A percentile compares a stretch with the other conserved stretches of the same genome.
Conservation (phyloP, 2,329 filamentous ascomycete species). For the Aureobasidium sp. region DNA sequence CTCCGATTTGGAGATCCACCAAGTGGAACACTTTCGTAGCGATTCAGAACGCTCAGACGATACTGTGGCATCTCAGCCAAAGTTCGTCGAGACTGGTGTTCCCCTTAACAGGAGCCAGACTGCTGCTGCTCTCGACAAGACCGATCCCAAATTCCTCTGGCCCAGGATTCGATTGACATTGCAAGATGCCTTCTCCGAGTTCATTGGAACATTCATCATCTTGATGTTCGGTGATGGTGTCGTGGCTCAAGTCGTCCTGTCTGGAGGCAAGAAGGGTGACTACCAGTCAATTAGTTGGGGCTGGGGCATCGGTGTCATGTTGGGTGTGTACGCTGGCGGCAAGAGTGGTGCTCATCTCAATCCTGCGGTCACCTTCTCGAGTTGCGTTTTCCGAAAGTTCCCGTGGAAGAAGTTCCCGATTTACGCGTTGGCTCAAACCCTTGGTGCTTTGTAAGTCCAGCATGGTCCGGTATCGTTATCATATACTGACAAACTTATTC, state of each 20-base stretch:
- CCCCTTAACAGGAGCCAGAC: conserved; percentile 26
- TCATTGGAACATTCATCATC: conserved; percentile 61
- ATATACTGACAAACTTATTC: neutral
- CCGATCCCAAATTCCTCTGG: conserved; percentile 43
- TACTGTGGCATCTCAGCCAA: conserved; percentile 13
- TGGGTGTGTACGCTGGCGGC: conserved; percentile 44
- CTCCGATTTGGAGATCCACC: conserved; percentile 18
- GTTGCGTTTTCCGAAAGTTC: conserved; percentile 61
- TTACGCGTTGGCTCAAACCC: conserved; percentile 58
- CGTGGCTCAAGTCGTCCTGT: conserved; percentile 62
- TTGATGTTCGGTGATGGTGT: conserved; percentile 65
- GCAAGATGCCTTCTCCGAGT: conserved; percentile 58
- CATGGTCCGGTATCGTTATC: neutral
- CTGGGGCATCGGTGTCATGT: conserved; percentile 53
- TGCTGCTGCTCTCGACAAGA: conserved; percentile 21
- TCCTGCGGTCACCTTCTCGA: conserved; percentile 60
- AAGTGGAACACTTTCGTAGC: conserved; percentile 20
- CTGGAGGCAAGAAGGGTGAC: conserved; percentile 40
- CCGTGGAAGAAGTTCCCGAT: conserved; percentile 59
- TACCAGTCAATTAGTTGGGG: conserved; percentile 49
- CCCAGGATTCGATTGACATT: conserved; percentile 44
- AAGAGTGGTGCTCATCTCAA: conserved; percentile 32
- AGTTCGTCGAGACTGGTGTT: conserved; percentile 21
- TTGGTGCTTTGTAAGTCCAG: conserved; percentile 51
- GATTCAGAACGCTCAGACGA: conserved; percentile 15